Conservation (phyloP, 306 rosid genomes). For the Cucumis hystrix region DNA sequence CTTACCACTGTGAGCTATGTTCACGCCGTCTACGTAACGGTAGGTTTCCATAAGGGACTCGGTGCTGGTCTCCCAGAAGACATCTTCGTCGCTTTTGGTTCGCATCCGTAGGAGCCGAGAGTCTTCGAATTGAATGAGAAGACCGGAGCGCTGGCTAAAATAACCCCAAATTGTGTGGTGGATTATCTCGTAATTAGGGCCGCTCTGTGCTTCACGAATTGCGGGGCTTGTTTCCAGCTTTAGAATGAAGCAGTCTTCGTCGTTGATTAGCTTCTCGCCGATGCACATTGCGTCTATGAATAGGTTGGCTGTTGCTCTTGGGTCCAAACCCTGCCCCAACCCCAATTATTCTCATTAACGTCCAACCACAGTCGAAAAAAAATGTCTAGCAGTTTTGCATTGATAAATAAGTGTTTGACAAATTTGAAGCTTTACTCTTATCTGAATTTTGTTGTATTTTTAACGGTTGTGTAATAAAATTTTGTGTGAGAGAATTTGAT, state of each 20-base stretch:
- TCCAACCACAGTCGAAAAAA: too few relatives aligned
- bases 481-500: too few relatives aligned
- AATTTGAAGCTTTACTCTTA: too few relatives aligned
- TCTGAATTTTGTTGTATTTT: too few relatives aligned
- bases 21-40: slow-evolving; percentile 60
- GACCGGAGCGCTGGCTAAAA: slow-evolving; percentile 90
- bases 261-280: slow-evolving; percentile 70
- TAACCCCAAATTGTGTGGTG: slow-evolving; percentile 93
- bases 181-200: slow-evolving; percentile 52
- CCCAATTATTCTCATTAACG: too few relatives aligned
- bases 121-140: slow-evolving; percentile 68
- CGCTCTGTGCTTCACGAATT: slow-evolving; percentile 55
- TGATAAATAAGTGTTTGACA: too few relatives aligned
- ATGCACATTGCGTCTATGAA: slow-evolving; percentile 72
- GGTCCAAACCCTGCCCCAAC: slow-evolving; percentile 61
- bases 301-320: slow-evolving; percentile 74
- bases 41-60: slow-evolving; percentile 72
- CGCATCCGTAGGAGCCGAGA: slow-evolving; percentile 62
- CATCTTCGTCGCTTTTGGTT: slow-evolving; percentile 49
- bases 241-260: slow-evolving; percentile 68
- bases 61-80: slow-evolving; percentile 90
- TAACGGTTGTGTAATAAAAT: too few relatives aligned
- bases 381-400: too few relatives aligned
- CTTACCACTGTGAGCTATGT: slow-evolving; percentile 73
- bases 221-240: slow-evolving; percentile 72